These are phyloP conservation scores for Zygotorulaspora florentina DNA, from an alignment of 805 yeast species.

Conservation along the genomic window DNA sequence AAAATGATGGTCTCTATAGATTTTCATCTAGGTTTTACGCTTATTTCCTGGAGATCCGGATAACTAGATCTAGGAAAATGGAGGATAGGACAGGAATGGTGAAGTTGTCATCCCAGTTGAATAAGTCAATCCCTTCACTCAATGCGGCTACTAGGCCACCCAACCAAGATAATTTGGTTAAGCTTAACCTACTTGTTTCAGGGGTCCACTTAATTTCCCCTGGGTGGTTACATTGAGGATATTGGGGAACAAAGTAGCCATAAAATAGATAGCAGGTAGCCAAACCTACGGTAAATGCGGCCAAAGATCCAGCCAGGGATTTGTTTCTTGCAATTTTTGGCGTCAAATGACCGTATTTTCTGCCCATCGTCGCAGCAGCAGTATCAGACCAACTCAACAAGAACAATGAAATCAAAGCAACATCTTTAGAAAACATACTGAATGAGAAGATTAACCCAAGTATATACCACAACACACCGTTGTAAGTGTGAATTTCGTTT, in stretches of 20 bases:
- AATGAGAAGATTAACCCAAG: constrained; percentile 75
- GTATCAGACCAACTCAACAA: constrained; percentile 96
- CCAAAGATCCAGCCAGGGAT: constrained; percentile 85
- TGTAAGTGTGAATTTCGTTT: constrained; percentile 63
- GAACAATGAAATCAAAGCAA: constrained; percentile 68
- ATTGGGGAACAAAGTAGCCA: constrained; percentile 65
- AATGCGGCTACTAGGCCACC: constrained; percentile 81
- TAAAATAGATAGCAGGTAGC: constrained; percentile 64
- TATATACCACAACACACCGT: constrained; percentile 87
- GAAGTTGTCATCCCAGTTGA: constrained; percentile 83
- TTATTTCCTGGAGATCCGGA: constrained; percentile 34
- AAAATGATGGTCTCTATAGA: neutral
- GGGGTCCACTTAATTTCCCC: constrained; percentile 65
- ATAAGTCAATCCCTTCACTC: constrained; percentile 78
- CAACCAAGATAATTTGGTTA: constrained; percentile 51
- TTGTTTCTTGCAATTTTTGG: constrained; percentile 72
- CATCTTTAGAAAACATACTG: constrained; percentile 69
- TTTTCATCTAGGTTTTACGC: too few species aligned
- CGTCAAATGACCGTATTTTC: constrained; percentile 78
- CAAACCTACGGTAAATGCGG: constrained; percentile 76
- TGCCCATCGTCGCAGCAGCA: constrained; percentile 91
- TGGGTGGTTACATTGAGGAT: constrained; percentile 48
- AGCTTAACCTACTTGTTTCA: constrained; percentile 51
- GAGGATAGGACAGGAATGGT: constrained; percentile 91
- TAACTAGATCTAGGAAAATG: constrained; percentile 49